Conservation (phyloP, 148 eudicot genomes). For the Amaranthus palmeri region DNA sequence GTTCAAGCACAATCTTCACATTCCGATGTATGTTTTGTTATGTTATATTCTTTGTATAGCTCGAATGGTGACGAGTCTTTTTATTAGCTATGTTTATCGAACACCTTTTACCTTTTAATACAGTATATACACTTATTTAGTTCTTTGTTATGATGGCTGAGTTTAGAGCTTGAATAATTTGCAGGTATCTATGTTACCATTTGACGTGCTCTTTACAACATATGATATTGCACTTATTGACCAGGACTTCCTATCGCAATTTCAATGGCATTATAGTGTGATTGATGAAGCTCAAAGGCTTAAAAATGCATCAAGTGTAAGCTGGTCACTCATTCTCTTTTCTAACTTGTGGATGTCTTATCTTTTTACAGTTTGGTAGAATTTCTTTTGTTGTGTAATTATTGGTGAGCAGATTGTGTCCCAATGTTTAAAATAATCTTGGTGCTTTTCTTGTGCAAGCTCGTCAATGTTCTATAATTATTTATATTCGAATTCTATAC, state of each 20-base stretch:
- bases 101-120: neutral
- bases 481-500: neutral
- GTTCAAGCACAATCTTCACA: constrained; percentile 36
- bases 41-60: neutral
- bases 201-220: constrained; percentile 88
- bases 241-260: constrained; percentile 85
- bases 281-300: constrained; percentile 99
- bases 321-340: constrained; percentile 22
- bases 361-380: constrained; percentile 1
- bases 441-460: neutral
- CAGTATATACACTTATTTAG: neutral
- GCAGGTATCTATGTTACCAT: constrained; percentile 56
- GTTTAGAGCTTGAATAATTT: constrained; percentile 15
- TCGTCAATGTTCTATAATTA: neutral
- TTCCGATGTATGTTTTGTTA: constrained; percentile 50
- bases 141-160: neutral
- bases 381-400: neutral
- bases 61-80: neutral
- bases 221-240: constrained; percentile 88
- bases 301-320: constrained; percentile 89
- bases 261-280: constrained; percentile 82
- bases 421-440: no score
- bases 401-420: neutral
- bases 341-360: neutral
- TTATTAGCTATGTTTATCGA: neutral